Evolutionary conservation across 805 yeast species (phyloP).

Genomic region (Clavispora asparagi): DNA sequence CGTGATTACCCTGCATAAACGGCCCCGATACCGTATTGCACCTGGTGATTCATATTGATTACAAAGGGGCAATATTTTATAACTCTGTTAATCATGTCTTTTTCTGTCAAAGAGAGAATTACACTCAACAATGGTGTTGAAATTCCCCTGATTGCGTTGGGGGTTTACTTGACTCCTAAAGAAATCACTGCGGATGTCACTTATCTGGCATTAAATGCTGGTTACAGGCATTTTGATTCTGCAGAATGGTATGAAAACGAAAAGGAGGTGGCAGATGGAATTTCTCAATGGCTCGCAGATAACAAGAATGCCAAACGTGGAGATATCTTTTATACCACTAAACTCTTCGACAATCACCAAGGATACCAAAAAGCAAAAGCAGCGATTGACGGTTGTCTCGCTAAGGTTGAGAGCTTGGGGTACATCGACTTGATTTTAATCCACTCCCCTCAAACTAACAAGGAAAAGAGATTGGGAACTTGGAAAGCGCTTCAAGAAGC

Average conservation of each 20-base stretch:
- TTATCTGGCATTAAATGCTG: constrained; percentile 48
- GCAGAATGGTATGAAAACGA: constrained; percentile 14
- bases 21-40: background rate
- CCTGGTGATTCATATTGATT: background rate
- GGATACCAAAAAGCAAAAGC: constrained; percentile 42
- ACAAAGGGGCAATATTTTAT: background rate
- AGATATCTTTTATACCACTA: constrained; percentile 66
- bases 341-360: constrained; percentile 56
- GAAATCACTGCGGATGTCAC: constrained; percentile 43
- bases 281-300: constrained; percentile 5
- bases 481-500: constrained; percentile 49
- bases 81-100: background rate
- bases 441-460: constrained; percentile 42
- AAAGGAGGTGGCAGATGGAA: constrained; percentile 12
- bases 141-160: constrained; percentile 13
- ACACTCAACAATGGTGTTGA: constrained; percentile 10
- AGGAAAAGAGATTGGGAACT: constrained; percentile 20
- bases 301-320: constrained; percentile 45
- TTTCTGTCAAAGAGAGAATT: constrained; percentile 6
- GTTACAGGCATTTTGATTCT: constrained; percentile 15
- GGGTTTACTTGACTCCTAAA: constrained; percentile 51
- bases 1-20: no score
- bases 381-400: constrained; percentile 47
- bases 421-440: constrained; percentile 71
- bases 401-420: constrained; percentile 46